Percentiles rank a stretch among this genome's conserved stretches.
Conservation (phyloP, 345 rosid genomes). For the Moricandia arvensis region DNA sequence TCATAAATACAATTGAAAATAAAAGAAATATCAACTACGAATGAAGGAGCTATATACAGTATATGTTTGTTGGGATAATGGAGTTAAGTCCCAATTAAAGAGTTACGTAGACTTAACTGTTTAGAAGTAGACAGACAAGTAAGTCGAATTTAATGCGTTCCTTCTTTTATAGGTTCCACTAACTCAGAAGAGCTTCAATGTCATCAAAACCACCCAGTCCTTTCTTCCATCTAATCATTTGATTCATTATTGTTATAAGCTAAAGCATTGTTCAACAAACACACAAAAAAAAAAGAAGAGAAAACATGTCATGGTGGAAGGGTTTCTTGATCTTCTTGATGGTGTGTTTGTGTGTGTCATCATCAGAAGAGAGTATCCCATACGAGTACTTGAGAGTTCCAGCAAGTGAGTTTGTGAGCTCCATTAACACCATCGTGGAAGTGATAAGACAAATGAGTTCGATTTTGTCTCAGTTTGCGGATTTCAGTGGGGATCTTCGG, state of each 20-base stretch:
- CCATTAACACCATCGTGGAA: constrained; percentile 41
- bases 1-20: constrained; percentile 1
- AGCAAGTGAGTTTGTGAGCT: constrained; percentile 43
- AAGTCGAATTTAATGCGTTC: constrained; percentile 26
- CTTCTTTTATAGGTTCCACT: constrained; percentile 27
- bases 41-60: neutral
- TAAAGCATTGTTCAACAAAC: neutral
- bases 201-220: neutral
- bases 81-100: constrained; percentile 24
- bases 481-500: constrained; percentile 46
- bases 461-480: constrained; percentile 41
- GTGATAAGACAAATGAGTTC: constrained; percentile 44
- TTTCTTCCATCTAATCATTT: neutral
- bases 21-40: constrained; percentile 18
- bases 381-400: constrained; percentile 51
- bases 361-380: constrained; percentile 10
- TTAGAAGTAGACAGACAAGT: constrained; percentile 35
- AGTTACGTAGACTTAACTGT: constrained; percentile 23
- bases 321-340: constrained; percentile 30
- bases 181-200: constrained; percentile 20
- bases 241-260: neutral
- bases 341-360: constrained; percentile 23
- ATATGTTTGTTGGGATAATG: constrained; percentile 26
- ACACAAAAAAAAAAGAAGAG: neutral
- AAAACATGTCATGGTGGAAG: constrained; percentile 18